Base-by-base conservation (phyloP, 2,329 filamentous ascomycete species). In the Curvularia verruculosa region DNA sequence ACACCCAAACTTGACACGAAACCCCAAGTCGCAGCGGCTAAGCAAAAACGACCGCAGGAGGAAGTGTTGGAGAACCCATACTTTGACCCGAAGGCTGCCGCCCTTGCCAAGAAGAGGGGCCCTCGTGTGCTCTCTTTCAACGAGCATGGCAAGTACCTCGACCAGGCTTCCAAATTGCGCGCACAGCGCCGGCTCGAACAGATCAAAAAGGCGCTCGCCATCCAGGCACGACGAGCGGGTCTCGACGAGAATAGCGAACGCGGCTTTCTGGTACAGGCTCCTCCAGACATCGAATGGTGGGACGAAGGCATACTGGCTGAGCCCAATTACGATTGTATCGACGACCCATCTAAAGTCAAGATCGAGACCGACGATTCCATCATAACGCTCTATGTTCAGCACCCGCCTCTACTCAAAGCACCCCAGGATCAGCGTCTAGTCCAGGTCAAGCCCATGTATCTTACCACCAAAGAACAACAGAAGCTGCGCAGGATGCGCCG, bases 231-330 rank as follows among this genome's bases (percentile, higher is more conserved):
- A 57, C 94, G 92, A 74, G 92, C 90, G n/a, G 93, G 92, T 45
- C 91, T 98, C 60, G 94, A 98, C 69, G 94, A 98, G 74, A 94
- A 96, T 60, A 87, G 90, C 47, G 94, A 99, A 75, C 96, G 94
- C 75, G 90, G 92, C 29, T 98, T 94, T 73, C 78, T 95, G 3
- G 86, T 97, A 5, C 89, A 94, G 61, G 83, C 84, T 29, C 95
- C 95, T 9, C 95, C 95, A 3, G 89, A 89, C 7, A 84, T 98
- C 40, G 95, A 99, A 76, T 99, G 95, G 95, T 98, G 94, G 91
- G 95, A 99, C 68, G 93, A 98, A 78, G 91, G 88, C 2, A 80
- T 98, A 18, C 83, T 96, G 15, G 84, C 89, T 49, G 91, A 89
- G 40, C 84, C 85, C 40, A 88, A 84, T 53, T 97, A 98, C 78